Percentiles rank a stretch among this genome's conserved stretches.
Conservation (phyloP, 805 yeast species). For the Saccharomycopsis lassenensis region DNA sequence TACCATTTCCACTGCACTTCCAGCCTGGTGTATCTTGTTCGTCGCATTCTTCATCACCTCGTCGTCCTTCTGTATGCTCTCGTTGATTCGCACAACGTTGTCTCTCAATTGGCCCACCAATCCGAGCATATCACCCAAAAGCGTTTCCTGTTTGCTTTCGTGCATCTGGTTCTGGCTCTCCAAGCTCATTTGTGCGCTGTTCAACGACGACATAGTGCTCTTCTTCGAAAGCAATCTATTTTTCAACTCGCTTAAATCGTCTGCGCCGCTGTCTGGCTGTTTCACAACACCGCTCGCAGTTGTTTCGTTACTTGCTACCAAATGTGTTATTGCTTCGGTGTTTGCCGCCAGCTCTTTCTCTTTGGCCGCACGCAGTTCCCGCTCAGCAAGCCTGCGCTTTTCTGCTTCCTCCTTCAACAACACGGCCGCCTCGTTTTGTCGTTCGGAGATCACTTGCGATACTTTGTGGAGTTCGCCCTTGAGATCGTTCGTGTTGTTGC, state of each 20-base stretch:
- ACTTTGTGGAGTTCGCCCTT: slow-evolving; percentile 3
- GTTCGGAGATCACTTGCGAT: neutral
- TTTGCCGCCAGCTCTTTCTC: no score
- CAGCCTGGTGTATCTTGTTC: slow-evolving; percentile 11
- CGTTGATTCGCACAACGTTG: slow-evolving; percentile 12
- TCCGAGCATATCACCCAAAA: slow-evolving; percentile 16
- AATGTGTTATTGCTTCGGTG: no score
- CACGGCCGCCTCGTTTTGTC: slow-evolving; percentile 4
- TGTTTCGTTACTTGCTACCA: no score
- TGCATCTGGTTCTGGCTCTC: slow-evolving; percentile 16
- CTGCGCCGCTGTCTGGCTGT: neutral
- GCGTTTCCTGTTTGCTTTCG: slow-evolving; percentile 11
- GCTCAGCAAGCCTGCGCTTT: neutral
- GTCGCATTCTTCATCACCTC: slow-evolving; percentile 6
- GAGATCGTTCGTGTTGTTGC: neutral
- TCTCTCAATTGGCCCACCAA: slow-evolving; percentile 13
- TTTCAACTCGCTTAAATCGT: slow-evolving; percentile 8
- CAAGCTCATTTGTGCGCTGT: slow-evolving; percentile 1
- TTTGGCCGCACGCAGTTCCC: neutral
- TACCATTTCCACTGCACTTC: slow-evolving; percentile 7
- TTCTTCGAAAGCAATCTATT: slow-evolving; percentile 10
- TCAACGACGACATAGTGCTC: neutral
- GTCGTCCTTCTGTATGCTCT: slow-evolving; percentile 9
- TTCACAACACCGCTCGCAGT: no score
- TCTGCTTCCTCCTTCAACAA: neutral